A percentile compares a stretch with the other conserved stretches of the same genome.
Evolutionary conservation across 129 eudicot species (phyloP).

Genomic region (Saussurea involucrata): DNA sequence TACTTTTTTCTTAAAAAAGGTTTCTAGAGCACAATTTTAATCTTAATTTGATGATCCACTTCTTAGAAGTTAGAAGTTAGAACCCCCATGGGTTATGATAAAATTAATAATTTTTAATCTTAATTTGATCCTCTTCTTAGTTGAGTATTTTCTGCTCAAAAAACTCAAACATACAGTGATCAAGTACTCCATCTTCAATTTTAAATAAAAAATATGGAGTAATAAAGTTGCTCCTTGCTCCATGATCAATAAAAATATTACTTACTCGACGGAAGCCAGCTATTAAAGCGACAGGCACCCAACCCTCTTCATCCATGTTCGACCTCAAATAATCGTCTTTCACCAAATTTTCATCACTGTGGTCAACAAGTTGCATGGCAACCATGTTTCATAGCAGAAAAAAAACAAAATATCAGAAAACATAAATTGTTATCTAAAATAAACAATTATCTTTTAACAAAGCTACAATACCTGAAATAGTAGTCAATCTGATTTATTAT

Average conservation of each 20-base stretch:
- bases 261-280: slow-evolving; percentile 79
- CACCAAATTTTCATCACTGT: slow-evolving; percentile 70
- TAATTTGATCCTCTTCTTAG: not conserved
- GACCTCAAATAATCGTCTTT: slow-evolving; percentile 60
- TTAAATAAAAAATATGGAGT: not conserved
- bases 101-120: not conserved
- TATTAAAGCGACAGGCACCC: slow-evolving; percentile 60
- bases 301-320: slow-evolving; percentile 71
- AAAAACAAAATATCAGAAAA: not conserved
- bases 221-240: not conserved
- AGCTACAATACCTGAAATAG: slow-evolving; percentile 61
- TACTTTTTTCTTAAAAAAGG: not conserved
- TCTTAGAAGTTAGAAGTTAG: no score
- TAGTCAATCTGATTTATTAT: slow-evolving; percentile 63
- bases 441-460: not conserved
- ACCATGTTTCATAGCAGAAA: not conserved
- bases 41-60: not conserved
- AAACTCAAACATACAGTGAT: not conserved
- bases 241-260: slow-evolving; percentile 5
- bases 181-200: not conserved
- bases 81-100: not conserved
- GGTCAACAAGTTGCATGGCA: slow-evolving; percentile 4
- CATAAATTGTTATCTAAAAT: not conserved
- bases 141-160: not conserved
- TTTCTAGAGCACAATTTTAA: not conserved